Base-by-base conservation (phyloP, 2,329 filamentous ascomycete species). In the Fusarium irregulare region DNA sequence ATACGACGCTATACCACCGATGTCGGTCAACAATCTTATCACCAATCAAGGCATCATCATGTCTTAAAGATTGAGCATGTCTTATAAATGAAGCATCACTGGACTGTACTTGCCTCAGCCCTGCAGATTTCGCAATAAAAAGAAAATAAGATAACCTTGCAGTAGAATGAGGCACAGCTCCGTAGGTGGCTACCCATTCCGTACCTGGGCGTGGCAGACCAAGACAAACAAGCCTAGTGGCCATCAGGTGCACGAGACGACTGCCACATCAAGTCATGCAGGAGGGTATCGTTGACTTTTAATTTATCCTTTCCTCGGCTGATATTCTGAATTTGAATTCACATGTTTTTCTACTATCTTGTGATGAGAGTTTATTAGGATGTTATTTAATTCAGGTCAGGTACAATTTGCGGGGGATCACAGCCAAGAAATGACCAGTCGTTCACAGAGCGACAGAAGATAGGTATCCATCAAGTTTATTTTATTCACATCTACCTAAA, bases 81-180 rank as follows among this genome's bases (percentile, higher is more conserved):
- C 50, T 67, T 5, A 16, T 8, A 20, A 23, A 32, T 20, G 9
- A 16, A 13, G 41, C 49, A 6, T 37, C 1, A 28, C 30, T 66
- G 25, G 34, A 13, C 34, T 7, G 7, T 4, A 45, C 18, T 49
- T 42, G 14, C 10, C 20, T 49, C 10, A 27, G 27, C 12, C 9
- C 45, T 30, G 27, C 42, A 45, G 21, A 30, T 40, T 34, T 51
- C 21, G 48, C 34, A 41, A 13, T 11, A 66, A 61, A 66, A 66
- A 66, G 63, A 55, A 55, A 66, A 27, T 23, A 44, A 66, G 63
- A 66, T 66, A 55, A 66, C 23, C 61, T 66, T 49, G 55, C 63
- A 66, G 61, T 30, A 13, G n/a, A 30, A 25, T 28, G 48, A 30
- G 60, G 60, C 60, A 56, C 60, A 56, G 47, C 23, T 63, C 34